phyloP scores from a whole-genome alignment of 345 rosid species.

The Pistacia integerrima region DNA sequence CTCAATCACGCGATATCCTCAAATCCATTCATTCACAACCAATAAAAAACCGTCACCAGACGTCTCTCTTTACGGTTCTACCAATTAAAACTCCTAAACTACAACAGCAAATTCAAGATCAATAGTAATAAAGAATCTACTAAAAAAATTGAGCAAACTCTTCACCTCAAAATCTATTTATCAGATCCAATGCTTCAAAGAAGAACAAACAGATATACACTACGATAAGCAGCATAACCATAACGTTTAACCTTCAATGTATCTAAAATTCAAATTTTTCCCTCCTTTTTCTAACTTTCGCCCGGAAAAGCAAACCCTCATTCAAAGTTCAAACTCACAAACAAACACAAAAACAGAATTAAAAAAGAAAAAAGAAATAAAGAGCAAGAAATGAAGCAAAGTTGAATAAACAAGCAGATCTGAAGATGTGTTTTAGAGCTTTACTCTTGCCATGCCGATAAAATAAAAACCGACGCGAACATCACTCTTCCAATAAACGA shows the following conservation, averaged over 20 bases:
- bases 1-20: no score
- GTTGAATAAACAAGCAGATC: conserved; percentile 28
- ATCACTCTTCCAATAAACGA: conserved; percentile 69
- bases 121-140: background rate
- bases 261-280: conserved; percentile 8
- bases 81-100: background rate
- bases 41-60: no score
- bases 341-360: no score
- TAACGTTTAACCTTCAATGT: background rate
- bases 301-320: background rate
- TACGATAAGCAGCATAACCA: background rate
- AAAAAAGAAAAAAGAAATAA: background rate
- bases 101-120: background rate
- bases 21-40: background rate
- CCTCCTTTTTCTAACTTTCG: background rate
- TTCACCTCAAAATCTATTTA: background rate
- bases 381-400: background rate
- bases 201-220: background rate
- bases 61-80: background rate
- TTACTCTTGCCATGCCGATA: conserved; percentile 82
- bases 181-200: conserved; percentile 11
- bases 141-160: background rate
- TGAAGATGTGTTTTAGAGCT: conserved; percentile 16
- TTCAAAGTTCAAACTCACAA: background rate
- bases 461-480: conserved; percentile 68